Percentiles rank a stretch among this genome's conserved stretches.
These are phyloP conservation scores for Sporisorium sorghi DNA, from an alignment of 1,284 basidiomycete species.

Conservation along the genomic window DNA sequence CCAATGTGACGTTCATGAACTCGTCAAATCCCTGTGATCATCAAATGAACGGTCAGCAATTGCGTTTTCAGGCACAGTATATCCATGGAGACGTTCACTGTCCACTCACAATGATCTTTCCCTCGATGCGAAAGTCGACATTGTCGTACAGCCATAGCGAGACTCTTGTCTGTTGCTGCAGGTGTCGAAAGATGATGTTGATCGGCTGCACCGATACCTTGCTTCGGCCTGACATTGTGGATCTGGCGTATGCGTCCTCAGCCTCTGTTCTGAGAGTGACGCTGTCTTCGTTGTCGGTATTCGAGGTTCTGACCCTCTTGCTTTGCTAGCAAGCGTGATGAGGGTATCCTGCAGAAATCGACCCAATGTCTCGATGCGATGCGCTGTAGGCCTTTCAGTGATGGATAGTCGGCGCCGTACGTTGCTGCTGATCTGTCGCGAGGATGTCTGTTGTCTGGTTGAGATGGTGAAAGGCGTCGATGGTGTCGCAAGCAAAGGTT, in stretches of 20 bases:
- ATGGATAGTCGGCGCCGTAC: not conserved
- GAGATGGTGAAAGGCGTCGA: not conserved
- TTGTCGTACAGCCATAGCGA: slow-evolving; percentile 98
- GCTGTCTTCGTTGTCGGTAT: not conserved
- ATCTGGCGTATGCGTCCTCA: too few species aligned
- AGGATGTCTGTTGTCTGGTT: not conserved
- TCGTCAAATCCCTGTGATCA: slow-evolving; percentile 91
- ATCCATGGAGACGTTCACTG: not conserved
- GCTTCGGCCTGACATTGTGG: slow-evolving; percentile 49
- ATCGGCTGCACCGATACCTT: slow-evolving; percentile 65
- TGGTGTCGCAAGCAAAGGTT: slow-evolving; percentile 15
- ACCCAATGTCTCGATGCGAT: not conserved
- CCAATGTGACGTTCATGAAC: slow-evolving; percentile 99
- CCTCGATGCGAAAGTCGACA: slow-evolving; percentile 94
- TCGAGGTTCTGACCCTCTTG: too few species aligned
- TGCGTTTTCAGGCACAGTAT: not conserved
- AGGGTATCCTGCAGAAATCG: not conserved
- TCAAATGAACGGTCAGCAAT: not conserved
- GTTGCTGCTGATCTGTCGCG: not conserved
- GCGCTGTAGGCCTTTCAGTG: not conserved
- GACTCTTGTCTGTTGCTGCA: slow-evolving; percentile 90
- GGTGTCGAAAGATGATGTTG: slow-evolving; percentile 98
- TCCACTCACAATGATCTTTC: slow-evolving; percentile 79
- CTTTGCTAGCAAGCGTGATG: not conserved
- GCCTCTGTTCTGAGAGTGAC: not conserved